Conservation (phyloP, 805 yeast genomes). For the Scheffersomyces coipomensis region DNA sequence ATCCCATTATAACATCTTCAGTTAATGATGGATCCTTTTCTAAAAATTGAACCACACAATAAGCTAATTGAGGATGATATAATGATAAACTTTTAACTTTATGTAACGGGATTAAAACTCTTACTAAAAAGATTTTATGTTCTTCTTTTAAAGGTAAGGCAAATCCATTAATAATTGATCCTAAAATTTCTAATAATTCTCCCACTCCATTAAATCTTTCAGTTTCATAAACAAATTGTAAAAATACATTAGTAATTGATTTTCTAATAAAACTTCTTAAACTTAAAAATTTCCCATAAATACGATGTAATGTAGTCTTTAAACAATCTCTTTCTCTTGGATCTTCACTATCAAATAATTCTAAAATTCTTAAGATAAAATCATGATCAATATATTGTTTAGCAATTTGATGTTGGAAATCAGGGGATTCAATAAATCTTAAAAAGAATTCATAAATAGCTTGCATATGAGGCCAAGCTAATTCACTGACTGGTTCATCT, state of each 20-base stretch:
- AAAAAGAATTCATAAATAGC: constrained; percentile 91
- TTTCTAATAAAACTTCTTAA: constrained; percentile 89
- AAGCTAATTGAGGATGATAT: constrained; percentile 95
- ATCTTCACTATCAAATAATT: constrained; percentile 93
- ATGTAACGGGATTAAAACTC: constrained; percentile 89
- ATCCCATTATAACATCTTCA: constrained; percentile 94
- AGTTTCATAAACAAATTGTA: constrained; percentile 92
- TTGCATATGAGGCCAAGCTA: constrained; percentile 99
- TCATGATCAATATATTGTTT: constrained; percentile 92
- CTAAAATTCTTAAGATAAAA: constrained; percentile 77
- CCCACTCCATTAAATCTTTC: constrained; percentile 95
- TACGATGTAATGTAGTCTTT: constrained; percentile 92
- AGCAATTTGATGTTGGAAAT: constrained; percentile 89
- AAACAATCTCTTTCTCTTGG: constrained; percentile 94
- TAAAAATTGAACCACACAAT: constrained; percentile 93
- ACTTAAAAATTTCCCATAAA: constrained; percentile 91
- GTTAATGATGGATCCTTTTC: constrained; percentile 92
- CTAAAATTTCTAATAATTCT: constrained; percentile 90
- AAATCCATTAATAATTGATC: constrained; percentile 95
- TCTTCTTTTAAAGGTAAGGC: constrained; percentile 97
- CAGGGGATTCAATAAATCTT: constrained; percentile 90
- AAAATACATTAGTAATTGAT: constrained; percentile 85
- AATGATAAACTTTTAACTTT: constrained; percentile 84
- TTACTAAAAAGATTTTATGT: constrained; percentile 83
- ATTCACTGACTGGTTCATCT: constrained; percentile 94